Base-by-base conservation (phyloP, 2,329 filamentous ascomycete species). In the Cordyceps pruinosa region DNA sequence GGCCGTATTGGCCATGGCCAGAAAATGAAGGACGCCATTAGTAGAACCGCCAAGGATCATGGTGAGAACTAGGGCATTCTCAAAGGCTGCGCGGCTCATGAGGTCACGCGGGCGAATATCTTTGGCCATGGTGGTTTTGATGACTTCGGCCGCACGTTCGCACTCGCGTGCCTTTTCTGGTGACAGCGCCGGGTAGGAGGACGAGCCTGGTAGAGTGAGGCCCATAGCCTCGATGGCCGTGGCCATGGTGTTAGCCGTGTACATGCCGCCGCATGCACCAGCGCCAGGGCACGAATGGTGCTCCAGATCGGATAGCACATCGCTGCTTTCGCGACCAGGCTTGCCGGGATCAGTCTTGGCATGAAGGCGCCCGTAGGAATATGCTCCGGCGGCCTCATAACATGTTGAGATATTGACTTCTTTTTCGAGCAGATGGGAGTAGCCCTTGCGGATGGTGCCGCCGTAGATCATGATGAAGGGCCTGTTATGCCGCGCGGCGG, bases 391-490 rank as follows among this genome's bases (percentile, higher is more conserved):
- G 1, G 90, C 90, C 72, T 97, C 92, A 69, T 92, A 94, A 69
- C 90, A 95, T 5, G 87, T 92, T 37, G 85, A 88, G 63, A 97
- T 89, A 72, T 96, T 97, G 77, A 97, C 87, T 25, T 84, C 81
- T 67, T 88, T 87, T 61, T 87, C 83, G 26, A 96, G 79, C 2
- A 92, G 80, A 51, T 83, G 75, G 0, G 87, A 92, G 71, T 90
- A 89, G n/a, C 92, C 93, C 60, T 90, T 90, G 67, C 86, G 85
- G 66, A 96, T 97, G 17, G 90, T 89, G 39, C 93, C 93, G 51
- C 93, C 93, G 70, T 97, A 97, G 59, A 97, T 87, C 91, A 97
- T 96, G 68, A 97, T 77, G 48, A 90, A 94, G 4, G 93, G 93
- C 10, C 93, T 83, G 73, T 97, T 97, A 73, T 95, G 90, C 58